A percentile compares a stretch with the other conserved stretches of the same genome.
Conservation (phyloP, 176 grass and related monocot genomes). For the Eleusine indica region DNA sequence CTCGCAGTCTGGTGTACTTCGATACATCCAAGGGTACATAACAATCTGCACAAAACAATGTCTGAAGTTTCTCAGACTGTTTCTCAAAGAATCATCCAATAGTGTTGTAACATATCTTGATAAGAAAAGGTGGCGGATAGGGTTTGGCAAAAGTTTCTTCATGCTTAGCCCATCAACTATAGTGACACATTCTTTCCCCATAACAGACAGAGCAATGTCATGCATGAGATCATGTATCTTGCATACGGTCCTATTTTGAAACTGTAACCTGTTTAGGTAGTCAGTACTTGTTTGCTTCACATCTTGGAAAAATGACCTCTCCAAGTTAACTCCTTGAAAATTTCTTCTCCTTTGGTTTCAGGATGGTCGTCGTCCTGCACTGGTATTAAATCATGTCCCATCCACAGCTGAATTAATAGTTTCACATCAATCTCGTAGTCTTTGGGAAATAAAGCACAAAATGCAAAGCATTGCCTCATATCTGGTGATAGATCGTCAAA, state of each 20-base stretch:
- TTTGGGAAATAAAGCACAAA: constrained; percentile 34
- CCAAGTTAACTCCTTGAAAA: background rate
- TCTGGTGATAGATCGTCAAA: constrained; percentile 3
- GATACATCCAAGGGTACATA: background rate
- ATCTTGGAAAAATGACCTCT: constrained; percentile 46
- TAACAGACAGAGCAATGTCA: constrained; percentile 1
- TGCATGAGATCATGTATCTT: constrained; percentile 44
- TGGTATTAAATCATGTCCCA: too few relatives aligned
- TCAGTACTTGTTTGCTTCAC: background rate
- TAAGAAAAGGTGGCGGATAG: background rate
- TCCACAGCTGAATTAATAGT: too few relatives aligned
- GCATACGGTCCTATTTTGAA: background rate
- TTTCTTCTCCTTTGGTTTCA: too few relatives aligned
- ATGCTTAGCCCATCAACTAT: background rate
- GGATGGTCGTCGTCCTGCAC: too few relatives aligned
- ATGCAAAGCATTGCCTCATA: constrained; percentile 29
- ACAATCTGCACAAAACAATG: background rate
- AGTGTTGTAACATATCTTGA: too few relatives aligned
- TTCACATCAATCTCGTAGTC: constrained; percentile 22
- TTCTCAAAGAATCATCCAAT: too few relatives aligned
- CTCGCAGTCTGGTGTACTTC: background rate
- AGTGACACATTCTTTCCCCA: constrained; percentile 13
- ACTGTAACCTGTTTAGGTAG: too few relatives aligned
- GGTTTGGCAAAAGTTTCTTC: background rate
- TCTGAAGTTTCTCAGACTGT: background rate